These are phyloP conservation scores for Nosema muscidifuracis DNA, from an alignment of 371 early-diverging fungal genomes.

Conservation along the genomic window DNA sequence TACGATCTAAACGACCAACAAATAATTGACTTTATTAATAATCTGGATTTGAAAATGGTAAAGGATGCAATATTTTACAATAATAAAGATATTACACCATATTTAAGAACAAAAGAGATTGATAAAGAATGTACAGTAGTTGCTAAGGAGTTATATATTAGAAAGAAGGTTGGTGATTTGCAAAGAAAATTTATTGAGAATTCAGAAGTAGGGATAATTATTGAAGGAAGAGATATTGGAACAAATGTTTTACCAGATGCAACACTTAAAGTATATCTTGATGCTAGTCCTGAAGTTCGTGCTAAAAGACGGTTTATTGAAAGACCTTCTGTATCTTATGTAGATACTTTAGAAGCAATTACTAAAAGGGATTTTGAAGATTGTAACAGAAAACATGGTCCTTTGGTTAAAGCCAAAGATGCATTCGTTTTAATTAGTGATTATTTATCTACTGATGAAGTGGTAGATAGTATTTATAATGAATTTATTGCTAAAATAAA, in stretches of 20 bases:
- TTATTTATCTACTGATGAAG: conserved; percentile 68
- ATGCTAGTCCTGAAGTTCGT: conserved; percentile 69
- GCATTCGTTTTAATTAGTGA: conserved; percentile 76
- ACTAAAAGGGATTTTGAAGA: conserved; percentile 70
- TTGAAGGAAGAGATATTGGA: conserved; percentile 88
- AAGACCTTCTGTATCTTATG: conserved; percentile 23
- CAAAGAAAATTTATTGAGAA: conserved; percentile 65
- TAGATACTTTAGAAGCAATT: conserved; percentile 55
- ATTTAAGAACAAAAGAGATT: conserved; percentile 67
- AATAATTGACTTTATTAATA: conserved; percentile 19
- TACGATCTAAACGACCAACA: neutral
- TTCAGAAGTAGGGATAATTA: conserved; percentile 68
- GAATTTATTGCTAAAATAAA: conserved; percentile 63
- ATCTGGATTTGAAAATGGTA: conserved; percentile 12
- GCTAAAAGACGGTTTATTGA: conserved; percentile 72
- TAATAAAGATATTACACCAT: conserved; percentile 67
- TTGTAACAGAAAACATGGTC: conserved; percentile 69
- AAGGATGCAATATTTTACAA: conserved; percentile 64
- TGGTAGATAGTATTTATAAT: conserved; percentile 67
- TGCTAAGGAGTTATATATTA: conserved; percentile 67
- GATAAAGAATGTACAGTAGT: conserved; percentile 67
- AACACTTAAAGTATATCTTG: conserved; percentile 75
- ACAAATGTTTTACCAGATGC: conserved; percentile 77
- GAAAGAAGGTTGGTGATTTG: conserved; percentile 66
- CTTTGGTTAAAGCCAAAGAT: conserved; percentile 70